phyloP scores from a whole-genome alignment of 2,329 filamentous ascomycete genomes.

The Macroventuria anomochaeta region DNA sequence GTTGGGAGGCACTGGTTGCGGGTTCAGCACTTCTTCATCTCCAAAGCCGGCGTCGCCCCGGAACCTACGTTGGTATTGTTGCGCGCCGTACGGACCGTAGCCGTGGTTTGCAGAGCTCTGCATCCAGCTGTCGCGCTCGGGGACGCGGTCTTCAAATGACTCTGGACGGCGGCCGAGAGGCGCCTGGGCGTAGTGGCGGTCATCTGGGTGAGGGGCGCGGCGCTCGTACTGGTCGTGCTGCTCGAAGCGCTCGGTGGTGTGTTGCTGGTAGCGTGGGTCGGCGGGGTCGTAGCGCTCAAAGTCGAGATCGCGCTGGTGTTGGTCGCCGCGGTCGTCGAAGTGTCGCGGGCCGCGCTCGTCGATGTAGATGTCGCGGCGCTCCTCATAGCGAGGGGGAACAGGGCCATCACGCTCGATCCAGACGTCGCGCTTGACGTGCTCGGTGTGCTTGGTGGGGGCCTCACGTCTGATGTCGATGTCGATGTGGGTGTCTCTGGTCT shows the following conservation, averaged over 20 bases:
- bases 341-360: constrained; percentile 32
- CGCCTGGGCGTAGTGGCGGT: constrained; percentile 26
- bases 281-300: constrained; percentile 30
- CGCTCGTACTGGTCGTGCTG: constrained; percentile 25
- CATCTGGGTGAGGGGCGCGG: constrained; percentile 23
- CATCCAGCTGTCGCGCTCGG: constrained; percentile 45
- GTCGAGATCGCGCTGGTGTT: constrained; percentile 29
- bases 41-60: constrained; percentile 47
- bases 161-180: constrained; percentile 43
- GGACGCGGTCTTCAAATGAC: constrained; percentile 46
- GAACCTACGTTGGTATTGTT: constrained; percentile 43
- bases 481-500: constrained; percentile 31
- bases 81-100: constrained; percentile 33
- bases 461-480: constrained; percentile 44
- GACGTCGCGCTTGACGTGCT: constrained; percentile 39
- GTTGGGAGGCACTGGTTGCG: constrained; percentile 45
- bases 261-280: constrained; percentile 37
- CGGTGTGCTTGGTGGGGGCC: constrained; percentile 29
- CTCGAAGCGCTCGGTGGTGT: constrained; percentile 30
- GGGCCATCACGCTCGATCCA: constrained; percentile 35
- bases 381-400: constrained; percentile 27
- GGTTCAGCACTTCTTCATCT: constrained; percentile 46
- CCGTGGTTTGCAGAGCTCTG: constrained; percentile 30
- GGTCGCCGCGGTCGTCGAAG: constrained; percentile 32
- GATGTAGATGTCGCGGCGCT: constrained; percentile 31